Evolutionary conservation across 176 grass and related monocot genomes (phyloP).

Genomic region (Ananas comosus): DNA sequence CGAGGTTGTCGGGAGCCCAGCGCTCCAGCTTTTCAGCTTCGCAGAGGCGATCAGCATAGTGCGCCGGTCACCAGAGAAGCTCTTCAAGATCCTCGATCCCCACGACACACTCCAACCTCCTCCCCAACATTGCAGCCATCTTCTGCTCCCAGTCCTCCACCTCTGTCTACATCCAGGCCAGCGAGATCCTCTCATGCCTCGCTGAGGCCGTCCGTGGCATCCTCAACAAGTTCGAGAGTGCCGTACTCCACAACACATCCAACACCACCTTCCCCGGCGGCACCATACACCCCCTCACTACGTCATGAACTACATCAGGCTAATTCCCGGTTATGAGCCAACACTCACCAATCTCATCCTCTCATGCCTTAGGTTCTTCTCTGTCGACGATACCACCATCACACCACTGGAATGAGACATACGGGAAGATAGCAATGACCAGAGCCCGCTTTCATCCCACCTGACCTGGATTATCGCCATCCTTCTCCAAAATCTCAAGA

Average conservation of each 20-base stretch:
- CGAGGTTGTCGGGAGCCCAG: neutral
- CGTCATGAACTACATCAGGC: slow-evolving; percentile 26
- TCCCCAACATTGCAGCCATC: slow-evolving; percentile 1
- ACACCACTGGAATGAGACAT: too few relatives aligned
- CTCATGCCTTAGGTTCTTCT: too few relatives aligned
- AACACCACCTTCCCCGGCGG: slow-evolving; percentile 18
- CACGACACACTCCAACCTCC: slow-evolving; percentile 15
- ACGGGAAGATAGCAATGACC: too few relatives aligned
- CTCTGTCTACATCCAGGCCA: slow-evolving; percentile 7
- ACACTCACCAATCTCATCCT: slow-evolving; percentile 12
- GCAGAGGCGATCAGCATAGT: slow-evolving; percentile 14
- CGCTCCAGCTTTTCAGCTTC: slow-evolving; percentile 16
- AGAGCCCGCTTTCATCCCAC: neutral
- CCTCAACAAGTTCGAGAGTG: slow-evolving; percentile 12
- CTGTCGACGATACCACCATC: too few relatives aligned
- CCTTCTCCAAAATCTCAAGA: slow-evolving; percentile 4
- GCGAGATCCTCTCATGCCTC: slow-evolving; percentile 1
- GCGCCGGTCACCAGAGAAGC: slow-evolving; percentile 14
- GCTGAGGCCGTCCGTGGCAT: slow-evolving; percentile 11
- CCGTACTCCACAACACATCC: slow-evolving; percentile 5
- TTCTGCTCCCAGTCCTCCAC: slow-evolving; percentile 8
- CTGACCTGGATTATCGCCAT: slow-evolving; percentile 8
- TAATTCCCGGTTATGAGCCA: neutral
- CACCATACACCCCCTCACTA: slow-evolving; percentile 22
- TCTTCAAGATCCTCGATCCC: slow-evolving; percentile 22